These are phyloP conservation scores for Wickerhamomyces sp. DNA, from an alignment of 1,139 yeast genomes.

Conservation along the genomic window DNA sequence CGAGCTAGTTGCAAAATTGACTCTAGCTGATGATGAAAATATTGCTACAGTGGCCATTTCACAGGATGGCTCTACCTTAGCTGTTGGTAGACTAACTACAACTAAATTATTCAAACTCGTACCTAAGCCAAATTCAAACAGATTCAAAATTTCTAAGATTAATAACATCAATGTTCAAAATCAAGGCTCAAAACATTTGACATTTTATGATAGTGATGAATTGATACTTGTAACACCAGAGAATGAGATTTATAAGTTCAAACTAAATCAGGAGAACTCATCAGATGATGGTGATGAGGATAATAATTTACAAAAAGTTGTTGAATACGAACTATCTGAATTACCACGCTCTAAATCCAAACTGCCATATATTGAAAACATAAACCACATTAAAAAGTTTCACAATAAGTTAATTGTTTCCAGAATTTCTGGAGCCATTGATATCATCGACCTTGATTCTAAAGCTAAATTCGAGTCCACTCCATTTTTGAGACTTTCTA, in stretches of 20 bases:
- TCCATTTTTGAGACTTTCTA: constrained; percentile 47
- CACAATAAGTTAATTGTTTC: constrained; percentile 48
- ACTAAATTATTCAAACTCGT: constrained; percentile 65
- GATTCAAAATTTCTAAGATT: constrained; percentile 48
- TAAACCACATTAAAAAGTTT: constrained; percentile 49
- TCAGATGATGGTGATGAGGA: constrained; percentile 21
- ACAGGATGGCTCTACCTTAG: constrained; percentile 58
- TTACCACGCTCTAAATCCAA: constrained; percentile 28
- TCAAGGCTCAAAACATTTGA: constrained; percentile 56
- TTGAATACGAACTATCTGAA: constrained; percentile 34
- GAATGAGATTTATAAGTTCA: constrained; percentile 55
- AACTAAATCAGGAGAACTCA: constrained; percentile 33
- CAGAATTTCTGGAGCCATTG: constrained; percentile 64
- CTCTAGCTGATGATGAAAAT: constrained; percentile 75
- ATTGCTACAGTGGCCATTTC: constrained; percentile 69
- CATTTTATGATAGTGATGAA: constrained; percentile 38
- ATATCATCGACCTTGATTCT: constrained; percentile 38
- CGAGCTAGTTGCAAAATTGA: constrained; percentile 60
- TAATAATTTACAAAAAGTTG: constrained; percentile 37
- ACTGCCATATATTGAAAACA: constrained; percentile 37
- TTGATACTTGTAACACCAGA: constrained; percentile 61
- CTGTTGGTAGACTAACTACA: constrained; percentile 65
- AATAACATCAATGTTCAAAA: constrained; percentile 38
- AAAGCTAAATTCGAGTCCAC: constrained; percentile 22
- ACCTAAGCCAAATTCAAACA: constrained; percentile 30